Evolutionary conservation across 192 early-diverging fungal species (phyloP).

Genomic region (Umbelopsis vinacea): DNA sequence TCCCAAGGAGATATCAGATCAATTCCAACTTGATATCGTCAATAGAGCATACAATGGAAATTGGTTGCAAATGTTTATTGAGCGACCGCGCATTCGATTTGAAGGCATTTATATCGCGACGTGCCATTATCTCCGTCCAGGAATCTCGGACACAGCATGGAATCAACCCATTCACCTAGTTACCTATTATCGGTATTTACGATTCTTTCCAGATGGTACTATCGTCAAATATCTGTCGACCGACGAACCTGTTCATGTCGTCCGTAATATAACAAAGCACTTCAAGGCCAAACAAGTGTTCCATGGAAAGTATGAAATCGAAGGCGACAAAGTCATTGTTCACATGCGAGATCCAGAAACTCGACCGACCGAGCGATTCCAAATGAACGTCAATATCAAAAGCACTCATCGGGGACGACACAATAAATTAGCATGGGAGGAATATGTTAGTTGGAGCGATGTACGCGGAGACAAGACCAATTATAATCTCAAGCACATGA

Average conservation of each 20-base stretch:
- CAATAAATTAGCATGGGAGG: constrained; percentile 41
- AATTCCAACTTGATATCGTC: constrained; percentile 25
- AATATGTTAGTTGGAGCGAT: constrained; percentile 27
- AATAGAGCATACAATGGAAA: constrained; percentile 30
- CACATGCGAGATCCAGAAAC: constrained; percentile 25
- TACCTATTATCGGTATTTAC: constrained; percentile 48
- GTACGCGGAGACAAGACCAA: neutral
- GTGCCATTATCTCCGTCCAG: constrained; percentile 44
- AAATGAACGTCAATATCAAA: constrained; percentile 33
- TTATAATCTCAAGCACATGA: constrained; percentile 34
- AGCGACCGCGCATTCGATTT: constrained; percentile 44
- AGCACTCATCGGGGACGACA: constrained; percentile 41
- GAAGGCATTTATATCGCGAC: constrained; percentile 52
- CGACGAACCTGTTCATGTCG: constrained; percentile 32
- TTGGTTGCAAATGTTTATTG: constrained; percentile 50
- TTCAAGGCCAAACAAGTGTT: constrained; percentile 34
- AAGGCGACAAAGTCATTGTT: constrained; percentile 29
- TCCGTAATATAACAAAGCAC: constrained; percentile 19
- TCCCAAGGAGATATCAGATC: constrained; percentile 8
- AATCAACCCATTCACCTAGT: constrained; percentile 47
- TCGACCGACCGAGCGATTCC: constrained; percentile 29
- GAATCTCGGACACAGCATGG: constrained; percentile 40
- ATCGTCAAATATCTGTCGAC: constrained; percentile 40
- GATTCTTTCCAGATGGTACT: constrained; percentile 48
- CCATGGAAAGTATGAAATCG: constrained; percentile 29